These are phyloP conservation scores for Monilinia fructicola DNA, from an alignment of 2,329 filamentous ascomycete species.

Conservation along the genomic window DNA sequence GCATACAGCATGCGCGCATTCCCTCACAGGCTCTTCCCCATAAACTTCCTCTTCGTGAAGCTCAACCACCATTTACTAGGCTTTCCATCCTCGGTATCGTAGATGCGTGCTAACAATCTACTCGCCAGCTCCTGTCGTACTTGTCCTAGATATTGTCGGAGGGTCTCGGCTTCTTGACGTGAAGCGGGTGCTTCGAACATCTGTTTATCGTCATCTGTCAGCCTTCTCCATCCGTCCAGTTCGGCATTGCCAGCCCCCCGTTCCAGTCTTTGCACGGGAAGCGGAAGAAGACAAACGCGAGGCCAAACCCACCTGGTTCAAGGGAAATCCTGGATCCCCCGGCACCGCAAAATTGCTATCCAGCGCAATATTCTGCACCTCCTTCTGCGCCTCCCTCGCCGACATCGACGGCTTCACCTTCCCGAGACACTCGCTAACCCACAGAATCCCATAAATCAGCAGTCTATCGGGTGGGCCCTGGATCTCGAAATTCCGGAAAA, in stretches of 20 bases:
- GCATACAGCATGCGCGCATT: conserved; percentile 22
- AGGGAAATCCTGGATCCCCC: conserved; percentile 85
- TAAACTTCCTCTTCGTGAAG: conserved; percentile 99
- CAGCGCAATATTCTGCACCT: conserved; percentile 85
- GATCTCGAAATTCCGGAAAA: conserved; percentile 99
- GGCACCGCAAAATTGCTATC: conserved; percentile 93
- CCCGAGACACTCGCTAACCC: conserved; percentile 83
- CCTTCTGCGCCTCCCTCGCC: conserved; percentile 63
- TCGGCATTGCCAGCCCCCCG: not conserved
- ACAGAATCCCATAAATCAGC: conserved; percentile 94
- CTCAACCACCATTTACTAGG: conserved; percentile 93
- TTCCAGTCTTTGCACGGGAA: not conserved
- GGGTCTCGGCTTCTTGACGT: conserved; percentile 82
- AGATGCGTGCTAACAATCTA: conserved; percentile 81
- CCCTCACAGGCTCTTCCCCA: conserved; percentile 81
- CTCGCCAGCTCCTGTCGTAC: conserved; percentile 87
- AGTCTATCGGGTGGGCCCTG: conserved; percentile 92
- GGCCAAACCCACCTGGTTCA: conserved; percentile 71
- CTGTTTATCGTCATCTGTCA: conserved; percentile 40
- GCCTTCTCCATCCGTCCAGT: not conserved
- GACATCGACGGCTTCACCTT: conserved; percentile 79
- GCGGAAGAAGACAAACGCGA: too few relatives aligned
- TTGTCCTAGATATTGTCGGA: conserved; percentile 88
- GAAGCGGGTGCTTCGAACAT: conserved; percentile 89
- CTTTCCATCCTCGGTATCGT: conserved; percentile 66